Evolutionary conservation across 2,329 filamentous ascomycete genomes (phyloP), one percentile per base, ranked within the genome.

Genomic region (Colletotrichum euphorbiae): DNA sequence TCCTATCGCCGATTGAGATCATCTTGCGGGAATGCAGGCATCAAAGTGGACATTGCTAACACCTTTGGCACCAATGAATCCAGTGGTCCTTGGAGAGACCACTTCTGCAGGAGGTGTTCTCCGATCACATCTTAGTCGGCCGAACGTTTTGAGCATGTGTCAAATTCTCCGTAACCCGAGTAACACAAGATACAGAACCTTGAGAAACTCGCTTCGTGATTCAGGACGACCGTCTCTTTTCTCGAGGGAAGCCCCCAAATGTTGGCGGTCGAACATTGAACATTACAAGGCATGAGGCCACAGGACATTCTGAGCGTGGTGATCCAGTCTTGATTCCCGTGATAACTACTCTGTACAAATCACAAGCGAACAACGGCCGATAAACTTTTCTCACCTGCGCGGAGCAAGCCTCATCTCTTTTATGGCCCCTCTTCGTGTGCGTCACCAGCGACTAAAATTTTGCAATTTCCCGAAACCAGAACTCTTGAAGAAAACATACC

Each of bases 301-400:
- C 11, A 21, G 3, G 13, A 15, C 11, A 6, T 54, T 31, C 17
- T 54, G 61, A 59, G 50, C 61, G 21, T 59, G 61, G 42, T 65
- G 66, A 59, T 68, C 40, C 66, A 69, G 62, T 69, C 67, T 69
- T 62, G 62, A 69, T 69, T 67, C 67, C 62, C 19, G 55, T 57
- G 36, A 33, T 31, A 50, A 67, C 67, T 67, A 67, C 50, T 62
- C 67, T 57, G 51, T 67, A 62, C 67, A 69, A 56, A 67, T 33
- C 31, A 33, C 31, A 61, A 51, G 50, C 65, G 45, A 6, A 38
- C n/a, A 40, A 38, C 62, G 52, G 62, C 67, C 38, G 42, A 28
- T 56, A 24, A 21, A 67, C 67, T 62, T 62, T 67, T 62, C 50
- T 61, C 38, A 31, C 52, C 48, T 62, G 62, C 67, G 42, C 33